Conservation (phyloP, 2,329 filamentous ascomycete genomes). For the Pseudogymnoascus sp. region DNA sequence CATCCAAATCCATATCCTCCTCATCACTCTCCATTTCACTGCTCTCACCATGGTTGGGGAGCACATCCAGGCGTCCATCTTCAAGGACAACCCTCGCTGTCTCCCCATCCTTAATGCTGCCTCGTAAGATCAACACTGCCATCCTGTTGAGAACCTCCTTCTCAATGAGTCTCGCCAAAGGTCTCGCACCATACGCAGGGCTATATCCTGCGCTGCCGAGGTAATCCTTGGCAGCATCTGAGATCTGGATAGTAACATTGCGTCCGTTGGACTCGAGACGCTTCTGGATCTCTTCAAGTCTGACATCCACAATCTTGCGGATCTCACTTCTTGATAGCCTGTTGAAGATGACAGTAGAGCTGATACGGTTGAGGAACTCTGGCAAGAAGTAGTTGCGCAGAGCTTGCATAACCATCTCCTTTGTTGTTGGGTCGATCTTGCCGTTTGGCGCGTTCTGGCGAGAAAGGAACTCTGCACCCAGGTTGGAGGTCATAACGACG, state of each 20-base stretch:
- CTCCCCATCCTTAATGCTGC: constrained; percentile 80
- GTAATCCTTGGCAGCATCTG: constrained; percentile 84
- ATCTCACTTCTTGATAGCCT: constrained; percentile 85
- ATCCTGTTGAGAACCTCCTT: constrained; percentile 93
- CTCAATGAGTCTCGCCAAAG: constrained; percentile 83
- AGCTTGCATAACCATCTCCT: constrained; percentile 82
- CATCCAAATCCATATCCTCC: constrained; percentile 54
- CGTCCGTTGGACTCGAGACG: constrained; percentile 78
- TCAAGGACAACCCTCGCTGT: constrained; percentile 69
- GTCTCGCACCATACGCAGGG: constrained; percentile 88
- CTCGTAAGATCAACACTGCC: constrained; percentile 83
- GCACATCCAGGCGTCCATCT: constrained; percentile 70
- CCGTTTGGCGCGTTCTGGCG: constrained; percentile 72
- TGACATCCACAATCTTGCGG: constrained; percentile 88
- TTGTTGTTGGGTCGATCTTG: constrained; percentile 75
- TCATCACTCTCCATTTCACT: constrained; percentile 66
- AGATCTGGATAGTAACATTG: constrained; percentile 77
- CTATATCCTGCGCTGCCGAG: constrained; percentile 88
- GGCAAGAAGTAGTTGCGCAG: constrained; percentile 95
- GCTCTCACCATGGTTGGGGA: constrained; percentile 76
- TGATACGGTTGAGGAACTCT: constrained; percentile 98
- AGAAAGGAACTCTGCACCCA: constrained; percentile 89
- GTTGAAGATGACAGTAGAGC: constrained; percentile 96
- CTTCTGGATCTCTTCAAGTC: constrained; percentile 82
- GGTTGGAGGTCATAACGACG: constrained; percentile 97